phyloP scores from a whole-genome alignment of 1,284 basidiomycete genomes.

The Agroathelia rolfsii region DNA sequence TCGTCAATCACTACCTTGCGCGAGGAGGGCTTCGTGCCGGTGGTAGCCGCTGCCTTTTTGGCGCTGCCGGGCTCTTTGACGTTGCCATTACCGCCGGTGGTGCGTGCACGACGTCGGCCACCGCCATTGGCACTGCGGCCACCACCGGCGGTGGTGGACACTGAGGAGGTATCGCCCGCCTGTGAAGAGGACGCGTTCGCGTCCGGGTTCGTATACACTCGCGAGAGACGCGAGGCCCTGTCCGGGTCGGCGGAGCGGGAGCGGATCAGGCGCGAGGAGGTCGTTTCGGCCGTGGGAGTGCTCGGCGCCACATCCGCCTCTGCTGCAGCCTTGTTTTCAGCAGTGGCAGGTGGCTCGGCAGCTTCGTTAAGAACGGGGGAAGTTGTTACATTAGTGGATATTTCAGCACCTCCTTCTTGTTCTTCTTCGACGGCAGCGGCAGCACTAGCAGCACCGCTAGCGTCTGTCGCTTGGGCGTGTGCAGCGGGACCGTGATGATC shows the following conservation, averaged over 20 bases:
- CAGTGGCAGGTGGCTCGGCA: slow-evolving; percentile 9
- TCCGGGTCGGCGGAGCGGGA: slow-evolving; percentile 71
- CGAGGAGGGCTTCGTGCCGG: slow-evolving; percentile 42
- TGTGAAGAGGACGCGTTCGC: slow-evolving; percentile 30
- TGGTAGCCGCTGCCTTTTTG: slow-evolving; percentile 38
- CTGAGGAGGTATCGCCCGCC: slow-evolving; percentile 51
- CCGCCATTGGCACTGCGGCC: slow-evolving; percentile 18
- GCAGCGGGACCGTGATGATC: no score
- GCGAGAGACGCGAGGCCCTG: slow-evolving; percentile 43
- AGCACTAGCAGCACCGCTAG: slow-evolving; percentile 6
- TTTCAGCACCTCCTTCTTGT: neutral
- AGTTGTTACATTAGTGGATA: no score
- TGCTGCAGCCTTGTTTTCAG: slow-evolving; percentile 18
- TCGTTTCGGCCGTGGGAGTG: slow-evolving; percentile 27
- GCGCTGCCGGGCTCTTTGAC: no score
- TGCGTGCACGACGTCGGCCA: slow-evolving; percentile 27
- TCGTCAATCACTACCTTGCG: slow-evolving; percentile 77
- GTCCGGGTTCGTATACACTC: slow-evolving; percentile 33
- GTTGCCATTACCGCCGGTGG: no score
- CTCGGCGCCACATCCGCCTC: slow-evolving; percentile 23
- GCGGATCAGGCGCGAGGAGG: slow-evolving; percentile 42
- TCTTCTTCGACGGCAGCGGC: slow-evolving; percentile 9
- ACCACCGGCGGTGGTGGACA: slow-evolving; percentile 38
- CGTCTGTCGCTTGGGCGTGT: no score
- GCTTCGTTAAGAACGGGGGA: slow-evolving; percentile 6